These are phyloP conservation scores for Phaeosphaeria sp. DNA, from an alignment of 2,329 filamentous ascomycete genomes.

Conservation along the genomic window DNA sequence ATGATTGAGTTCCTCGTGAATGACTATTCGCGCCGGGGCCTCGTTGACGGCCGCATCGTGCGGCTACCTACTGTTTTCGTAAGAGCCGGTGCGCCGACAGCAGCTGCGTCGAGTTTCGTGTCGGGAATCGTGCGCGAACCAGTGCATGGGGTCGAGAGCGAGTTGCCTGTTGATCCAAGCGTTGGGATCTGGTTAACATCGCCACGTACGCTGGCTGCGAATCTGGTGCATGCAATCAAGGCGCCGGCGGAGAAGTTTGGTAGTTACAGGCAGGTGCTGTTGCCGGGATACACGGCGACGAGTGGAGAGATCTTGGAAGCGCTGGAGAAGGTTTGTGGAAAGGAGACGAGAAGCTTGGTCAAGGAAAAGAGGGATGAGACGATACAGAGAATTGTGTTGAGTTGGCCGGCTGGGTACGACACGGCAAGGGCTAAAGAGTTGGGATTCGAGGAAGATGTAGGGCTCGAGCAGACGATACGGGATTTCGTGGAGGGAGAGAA, in stretches of 20 bases:
- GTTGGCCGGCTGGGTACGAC: constrained; percentile 65
- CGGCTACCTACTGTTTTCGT: constrained; percentile 69
- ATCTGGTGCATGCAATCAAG: constrained; percentile 60
- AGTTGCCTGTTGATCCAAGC: constrained; percentile 59
- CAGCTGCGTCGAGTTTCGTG: constrained; percentile 68
- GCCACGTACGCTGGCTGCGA: constrained; percentile 61
- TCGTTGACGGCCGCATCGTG: constrained; percentile 64
- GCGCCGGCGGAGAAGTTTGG: constrained; percentile 59
- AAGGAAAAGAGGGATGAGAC: constrained; percentile 60
- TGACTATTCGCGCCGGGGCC: constrained; percentile 66
- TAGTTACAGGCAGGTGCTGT: constrained; percentile 59
- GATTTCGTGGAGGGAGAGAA: constrained; percentile 50
- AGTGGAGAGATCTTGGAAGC: constrained; percentile 65
- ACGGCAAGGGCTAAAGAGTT: constrained; percentile 62
- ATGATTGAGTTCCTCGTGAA: constrained; percentile 69
- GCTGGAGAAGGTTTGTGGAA: constrained; percentile 61
- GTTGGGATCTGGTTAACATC: constrained; percentile 66
- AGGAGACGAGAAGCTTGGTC: constrained; percentile 59
- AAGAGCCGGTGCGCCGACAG: constrained; percentile 65
- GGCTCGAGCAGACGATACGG: constrained; percentile 55
- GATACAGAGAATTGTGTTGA: constrained; percentile 61
- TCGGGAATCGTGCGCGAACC: constrained; percentile 71
- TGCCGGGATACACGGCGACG: constrained; percentile 63
- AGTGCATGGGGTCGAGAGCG: constrained; percentile 60
- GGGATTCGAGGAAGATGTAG: constrained; percentile 59